Conservation (phyloP, 2,329 filamentous ascomycete genomes). For the Chrysoporthe cubensis region DNA sequence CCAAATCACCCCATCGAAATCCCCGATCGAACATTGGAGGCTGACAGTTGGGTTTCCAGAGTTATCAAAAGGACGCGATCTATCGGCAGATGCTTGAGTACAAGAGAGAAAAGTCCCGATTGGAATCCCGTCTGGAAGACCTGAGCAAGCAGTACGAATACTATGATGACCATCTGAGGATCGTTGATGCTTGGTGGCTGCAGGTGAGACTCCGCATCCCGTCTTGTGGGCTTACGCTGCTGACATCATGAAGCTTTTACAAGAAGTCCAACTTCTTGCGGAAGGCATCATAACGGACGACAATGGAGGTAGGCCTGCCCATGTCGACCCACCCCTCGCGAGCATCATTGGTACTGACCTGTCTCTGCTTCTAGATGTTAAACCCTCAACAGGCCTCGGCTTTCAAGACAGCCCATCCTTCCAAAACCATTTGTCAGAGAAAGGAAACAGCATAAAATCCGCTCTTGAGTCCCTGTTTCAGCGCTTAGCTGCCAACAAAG, state of each 20-base stretch:
- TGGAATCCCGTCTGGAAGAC: slow-evolving; percentile 81
- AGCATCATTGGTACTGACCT: slow-evolving; percentile 34
- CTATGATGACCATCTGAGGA: slow-evolving; percentile 90
- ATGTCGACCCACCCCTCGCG: not conserved
- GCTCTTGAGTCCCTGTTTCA: slow-evolving; percentile 73
- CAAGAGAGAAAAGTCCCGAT: slow-evolving; percentile 82
- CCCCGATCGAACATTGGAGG: slow-evolving; percentile 35
- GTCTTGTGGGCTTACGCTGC: slow-evolving; percentile 24
- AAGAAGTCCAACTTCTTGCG: slow-evolving; percentile 66
- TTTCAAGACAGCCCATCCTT: slow-evolving; percentile 74
- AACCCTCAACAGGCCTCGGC: slow-evolving; percentile 61
- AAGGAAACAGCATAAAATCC: slow-evolving; percentile 75
- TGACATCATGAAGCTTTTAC: slow-evolving; percentile 55
- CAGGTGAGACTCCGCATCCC: slow-evolving; percentile 65
- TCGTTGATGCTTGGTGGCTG: slow-evolving; percentile 91
- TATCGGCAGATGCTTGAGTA: slow-evolving; percentile 98
- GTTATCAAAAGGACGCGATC: slow-evolving; percentile 95
- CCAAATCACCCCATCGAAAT: slow-evolving; percentile 34
- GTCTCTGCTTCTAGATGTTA: slow-evolving; percentile 46
- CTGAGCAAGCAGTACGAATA: slow-evolving; percentile 76
- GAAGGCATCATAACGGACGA: slow-evolving; percentile 52
- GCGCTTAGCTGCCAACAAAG: slow-evolving; percentile 55
- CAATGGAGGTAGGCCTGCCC: slow-evolving; percentile 43
- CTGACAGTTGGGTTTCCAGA: slow-evolving; percentile 58
- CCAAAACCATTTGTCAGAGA: slow-evolving; percentile 76